Base-by-base conservation (phyloP, 805 yeast genomes). In the Suhomyces sp. region DNA sequence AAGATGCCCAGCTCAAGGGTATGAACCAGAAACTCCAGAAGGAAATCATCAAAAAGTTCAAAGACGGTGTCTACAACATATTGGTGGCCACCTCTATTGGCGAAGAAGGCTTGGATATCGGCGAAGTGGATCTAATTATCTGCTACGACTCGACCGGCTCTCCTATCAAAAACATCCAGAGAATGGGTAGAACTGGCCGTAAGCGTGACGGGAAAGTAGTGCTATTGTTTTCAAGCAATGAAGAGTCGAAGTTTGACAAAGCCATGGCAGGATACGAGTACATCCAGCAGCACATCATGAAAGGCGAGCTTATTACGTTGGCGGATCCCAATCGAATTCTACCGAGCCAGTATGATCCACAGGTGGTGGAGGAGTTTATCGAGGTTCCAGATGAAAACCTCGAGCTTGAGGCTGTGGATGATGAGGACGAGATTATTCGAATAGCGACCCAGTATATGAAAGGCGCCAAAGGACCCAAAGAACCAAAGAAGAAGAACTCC, bases 181-280 rank as follows among this genome's bases (percentile, higher is more conserved):
- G 99, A 60, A 90, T 94, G 96, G 99, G 99, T 26, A 83, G 99
- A 72, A 94, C 99, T 0, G 99, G 99, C 17, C 85, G 99, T 71
- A 90, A 90, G 64, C 76, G 97, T 60, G 90, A 88, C 60, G 99
- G 99, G 41, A 81, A 80, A 54, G 88, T 94, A 1, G 72, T 90
- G 4, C 69, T 92, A 36, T 69, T 94, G 5, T 83, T 93, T 61
- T 82, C 97, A 7, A 80, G 87, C 10, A 83, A 83, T 57, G 99
- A 94, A 68, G 82, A 86, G 51, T 62, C 71, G 5, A 96, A 93
- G 64, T 89, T 90, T 65, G 88, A 87, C 45, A 82, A 85, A 59
- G 92, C 98, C 0, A 84, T 90, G 87, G 86, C 80, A 27, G 94
- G 91, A 26, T 93, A 94, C 67, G 82, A 82, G 54, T 81, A 80